These are phyloP conservation scores for Tuber umbilicatum DNA, from an alignment of 495 filamentous ascomycete species.

Conservation along the genomic window DNA sequence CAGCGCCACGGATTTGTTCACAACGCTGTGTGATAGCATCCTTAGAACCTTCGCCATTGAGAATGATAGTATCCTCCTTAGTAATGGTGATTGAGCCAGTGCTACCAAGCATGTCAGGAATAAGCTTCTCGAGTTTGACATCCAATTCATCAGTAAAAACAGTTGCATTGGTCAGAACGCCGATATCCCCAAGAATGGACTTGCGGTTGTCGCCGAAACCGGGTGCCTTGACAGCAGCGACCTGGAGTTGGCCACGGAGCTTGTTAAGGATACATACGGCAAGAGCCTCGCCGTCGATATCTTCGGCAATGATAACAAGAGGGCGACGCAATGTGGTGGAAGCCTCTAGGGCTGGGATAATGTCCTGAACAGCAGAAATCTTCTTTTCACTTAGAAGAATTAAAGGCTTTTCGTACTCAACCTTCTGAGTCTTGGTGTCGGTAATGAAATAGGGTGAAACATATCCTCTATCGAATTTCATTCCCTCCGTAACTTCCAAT, in stretches of 20 bases:
- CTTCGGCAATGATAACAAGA: conserved; percentile 96
- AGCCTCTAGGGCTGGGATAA: conserved; percentile 93
- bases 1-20: conserved; percentile 97
- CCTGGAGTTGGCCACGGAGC: conserved; percentile 97
- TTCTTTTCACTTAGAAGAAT: conserved; percentile 99
- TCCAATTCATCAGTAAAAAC: conserved; percentile 98
- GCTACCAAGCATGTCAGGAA: conserved; percentile 88
- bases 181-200: conserved; percentile 94
- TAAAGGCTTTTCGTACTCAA: conserved; percentile 98
- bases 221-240: conserved; percentile 96
- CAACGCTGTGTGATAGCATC: conserved; percentile 89
- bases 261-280: conserved; percentile 99
- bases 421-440: conserved; percentile 95
- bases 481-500: conserved; percentile 97
- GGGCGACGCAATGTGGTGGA: conserved; percentile 92
- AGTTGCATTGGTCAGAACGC: conserved; percentile 87
- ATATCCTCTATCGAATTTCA: conserved; percentile 98
- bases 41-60: conserved; percentile 96
- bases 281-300: conserved; percentile 96
- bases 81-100: conserved; percentile 99
- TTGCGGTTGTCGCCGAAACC: conserved; percentile 99
- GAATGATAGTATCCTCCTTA: conserved; percentile 98
- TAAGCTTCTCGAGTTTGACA: conserved; percentile 97
- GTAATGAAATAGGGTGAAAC: conserved; percentile 99
- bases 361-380: conserved; percentile 97